phyloP scores from a whole-genome alignment of 2,329 filamentous ascomycete genomes.

The Colletotrichum neosansevieriae region DNA sequence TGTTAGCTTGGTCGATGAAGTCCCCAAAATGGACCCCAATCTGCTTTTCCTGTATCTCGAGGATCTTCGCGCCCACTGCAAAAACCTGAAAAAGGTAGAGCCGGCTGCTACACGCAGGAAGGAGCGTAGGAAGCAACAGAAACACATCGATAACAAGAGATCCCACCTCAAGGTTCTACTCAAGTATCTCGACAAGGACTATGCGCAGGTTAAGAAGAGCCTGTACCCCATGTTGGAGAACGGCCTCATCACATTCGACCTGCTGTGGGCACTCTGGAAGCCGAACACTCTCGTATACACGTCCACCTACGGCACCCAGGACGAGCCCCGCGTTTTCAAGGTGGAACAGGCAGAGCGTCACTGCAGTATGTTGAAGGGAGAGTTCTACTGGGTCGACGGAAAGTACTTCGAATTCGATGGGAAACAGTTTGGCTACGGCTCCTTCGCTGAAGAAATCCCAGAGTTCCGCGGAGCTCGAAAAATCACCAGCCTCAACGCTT shows the following conservation, averaged over 20 bases:
- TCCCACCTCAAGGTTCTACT: conserved; percentile 79
- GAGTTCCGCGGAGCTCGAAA: conserved; percentile 85
- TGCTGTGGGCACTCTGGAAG: conserved; percentile 91
- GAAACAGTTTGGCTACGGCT: conserved; percentile 84
- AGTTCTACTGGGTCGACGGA: conserved; percentile 82
- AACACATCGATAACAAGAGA: conserved; percentile 68
- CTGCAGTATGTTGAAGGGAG: conserved; percentile 75
- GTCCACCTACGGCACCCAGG: conserved; percentile 79
- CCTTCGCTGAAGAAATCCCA: conserved; percentile 75
- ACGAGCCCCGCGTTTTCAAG: conserved; percentile 86
- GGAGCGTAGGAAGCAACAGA: conserved; percentile 71
- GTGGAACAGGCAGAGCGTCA: conserved; percentile 82
- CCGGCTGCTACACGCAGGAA: conserved; percentile 61
- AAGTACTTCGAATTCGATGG: conserved; percentile 90
- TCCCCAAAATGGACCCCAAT: conserved; percentile 78
- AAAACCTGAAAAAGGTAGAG: conserved; percentile 72
- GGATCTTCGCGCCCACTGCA: conserved; percentile 75
- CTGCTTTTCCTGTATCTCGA: conserved; percentile 82
- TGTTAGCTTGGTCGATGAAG: conserved; percentile 83
- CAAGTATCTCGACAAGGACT: conserved; percentile 85
- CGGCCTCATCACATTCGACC: conserved; percentile 88
- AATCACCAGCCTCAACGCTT: conserved; percentile 82
- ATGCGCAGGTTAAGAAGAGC: conserved; percentile 79
- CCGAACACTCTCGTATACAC: conserved; percentile 85
- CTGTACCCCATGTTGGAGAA: conserved; percentile 84